phyloP scores from a whole-genome alignment of 163 green algal genomes.

The Smithsoniella earleae region DNA sequence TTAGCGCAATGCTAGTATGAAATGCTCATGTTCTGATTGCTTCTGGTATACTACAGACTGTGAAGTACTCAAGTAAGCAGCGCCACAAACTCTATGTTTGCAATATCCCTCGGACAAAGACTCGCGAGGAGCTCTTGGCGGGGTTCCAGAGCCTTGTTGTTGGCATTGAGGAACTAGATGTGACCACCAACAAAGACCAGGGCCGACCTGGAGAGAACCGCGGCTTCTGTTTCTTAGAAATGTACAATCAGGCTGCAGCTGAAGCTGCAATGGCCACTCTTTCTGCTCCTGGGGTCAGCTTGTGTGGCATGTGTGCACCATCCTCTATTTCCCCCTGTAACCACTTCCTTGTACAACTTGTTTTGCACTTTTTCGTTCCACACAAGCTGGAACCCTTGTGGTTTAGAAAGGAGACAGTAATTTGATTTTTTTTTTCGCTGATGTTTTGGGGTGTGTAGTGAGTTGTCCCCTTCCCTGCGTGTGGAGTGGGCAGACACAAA shows the following conservation, averaged over 20 bases:
- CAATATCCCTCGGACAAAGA: slow-evolving; percentile 1
- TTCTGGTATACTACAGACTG: slow-evolving; percentile 8
- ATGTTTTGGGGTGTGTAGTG: not conserved
- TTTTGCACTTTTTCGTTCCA: not conserved
- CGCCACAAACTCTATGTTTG: slow-evolving; percentile 17
- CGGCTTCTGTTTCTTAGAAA: slow-evolving; percentile 65
- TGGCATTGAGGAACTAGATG: slow-evolving; percentile 6
- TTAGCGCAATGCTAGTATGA: not conserved
- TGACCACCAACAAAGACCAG: slow-evolving; percentile 30
- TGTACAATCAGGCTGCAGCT: slow-evolving; percentile 62
- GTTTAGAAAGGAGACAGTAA: too few species aligned
- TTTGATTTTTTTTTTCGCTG: not conserved
- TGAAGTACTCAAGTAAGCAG: slow-evolving; percentile 28
- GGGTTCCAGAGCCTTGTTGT: not conserved
- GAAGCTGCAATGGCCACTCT: slow-evolving; percentile 43
- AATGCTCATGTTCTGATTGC: not conserved
- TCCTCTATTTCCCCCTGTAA: not conserved
- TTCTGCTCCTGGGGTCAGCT: slow-evolving; percentile 42
- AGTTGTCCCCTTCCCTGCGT: not conserved
- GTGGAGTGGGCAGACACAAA: slow-evolving; percentile 25
- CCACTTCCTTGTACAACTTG: not conserved
- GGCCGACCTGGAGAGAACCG: slow-evolving; percentile 48
- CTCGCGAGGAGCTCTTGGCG: not conserved
- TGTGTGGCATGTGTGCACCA: not conserved
- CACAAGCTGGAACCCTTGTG: too few species aligned